Conservation (phyloP, 1,139 yeast genomes). For the Blastobotrys aristatus region DNA sequence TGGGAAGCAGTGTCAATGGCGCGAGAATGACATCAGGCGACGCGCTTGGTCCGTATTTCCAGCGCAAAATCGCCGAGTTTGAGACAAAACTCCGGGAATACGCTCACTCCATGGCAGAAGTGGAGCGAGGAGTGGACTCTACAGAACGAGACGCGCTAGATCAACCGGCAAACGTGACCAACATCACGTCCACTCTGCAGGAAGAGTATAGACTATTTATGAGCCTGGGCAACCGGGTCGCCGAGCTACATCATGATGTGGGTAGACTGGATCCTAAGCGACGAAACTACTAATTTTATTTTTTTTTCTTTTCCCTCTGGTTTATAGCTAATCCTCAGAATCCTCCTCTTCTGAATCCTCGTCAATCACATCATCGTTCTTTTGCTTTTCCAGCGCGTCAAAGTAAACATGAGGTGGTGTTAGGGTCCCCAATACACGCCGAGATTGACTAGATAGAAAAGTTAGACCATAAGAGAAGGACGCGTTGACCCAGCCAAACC, state of each 20-base stretch:
- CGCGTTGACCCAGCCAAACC: slow-evolving; percentile 93
- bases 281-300: slow-evolving; percentile 1
- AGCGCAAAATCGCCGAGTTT: slow-evolving; percentile 47
- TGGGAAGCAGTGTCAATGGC: slow-evolving; percentile 14
- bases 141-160: slow-evolving; percentile 52
- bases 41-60: slow-evolving; percentile 56
- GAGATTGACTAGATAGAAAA: slow-evolving; percentile 61
- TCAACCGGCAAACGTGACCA: slow-evolving; percentile 39
- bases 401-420: slow-evolving; percentile 76
- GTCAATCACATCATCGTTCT: neutral
- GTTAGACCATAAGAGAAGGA: slow-evolving; percentile 73
- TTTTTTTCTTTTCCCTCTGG: too few relatives aligned
- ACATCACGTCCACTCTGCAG: slow-evolving; percentile 60
- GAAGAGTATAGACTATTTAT: slow-evolving; percentile 82
- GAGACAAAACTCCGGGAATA: slow-evolving; percentile 61
- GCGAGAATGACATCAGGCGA: slow-evolving; percentile 43
- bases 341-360: neutral
- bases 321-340: neutral
- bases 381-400: slow-evolving; percentile 5
- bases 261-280: slow-evolving; percentile 36
- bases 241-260: slow-evolving; percentile 78
- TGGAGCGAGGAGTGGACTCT: slow-evolving; percentile 72
- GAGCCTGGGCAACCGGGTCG: slow-evolving; percentile 86
- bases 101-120: slow-evolving; percentile 57
- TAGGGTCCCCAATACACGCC: slow-evolving; percentile 74